Conservation (phyloP, 805 yeast genomes). For the Metschnikowia baotianmanensis region DNA sequence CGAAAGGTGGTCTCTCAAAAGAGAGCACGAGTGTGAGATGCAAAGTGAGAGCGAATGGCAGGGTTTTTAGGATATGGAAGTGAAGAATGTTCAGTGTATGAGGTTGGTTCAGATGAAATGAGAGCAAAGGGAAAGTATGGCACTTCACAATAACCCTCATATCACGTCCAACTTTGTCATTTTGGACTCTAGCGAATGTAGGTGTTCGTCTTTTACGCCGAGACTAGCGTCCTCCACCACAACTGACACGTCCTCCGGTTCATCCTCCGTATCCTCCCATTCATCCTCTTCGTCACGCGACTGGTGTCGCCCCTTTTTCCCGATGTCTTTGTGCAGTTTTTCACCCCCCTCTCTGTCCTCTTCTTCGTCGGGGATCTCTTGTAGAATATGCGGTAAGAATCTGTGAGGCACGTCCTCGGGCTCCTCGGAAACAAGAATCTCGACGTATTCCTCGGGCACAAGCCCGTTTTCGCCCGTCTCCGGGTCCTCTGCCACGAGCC, state of each 20-base stretch:
- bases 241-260: no score
- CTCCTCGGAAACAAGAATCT: conserved; percentile 37
- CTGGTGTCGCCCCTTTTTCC: neutral
- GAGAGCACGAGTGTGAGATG: no score
- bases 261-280: conserved; percentile 31
- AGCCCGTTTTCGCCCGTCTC: conserved; percentile 79
- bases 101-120: no score
- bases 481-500: conserved; percentile 91
- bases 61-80: no score
- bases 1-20: no score
- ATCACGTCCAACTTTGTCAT: neutral
- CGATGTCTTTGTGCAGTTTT: neutral
- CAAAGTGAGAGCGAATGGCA: no score
- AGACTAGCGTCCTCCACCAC: neutral
- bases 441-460: conserved; percentile 93
- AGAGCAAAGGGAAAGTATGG: no score
- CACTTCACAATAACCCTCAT: neutral
- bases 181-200: conserved; percentile 1
- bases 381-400: conserved; percentile 42
- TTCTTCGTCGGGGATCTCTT: conserved; percentile 13
- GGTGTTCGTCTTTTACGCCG: neutral
- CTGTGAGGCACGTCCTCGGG: conserved; percentile 43
- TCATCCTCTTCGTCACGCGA: no score
- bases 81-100: no score
- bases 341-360: neutral